A percentile compares a stretch with the other conserved stretches of the same genome.
These are phyloP conservation scores for Phytophthora ramorum DNA, from an alignment of 352 stramenopile genomes.

Conservation along the genomic window DNA sequence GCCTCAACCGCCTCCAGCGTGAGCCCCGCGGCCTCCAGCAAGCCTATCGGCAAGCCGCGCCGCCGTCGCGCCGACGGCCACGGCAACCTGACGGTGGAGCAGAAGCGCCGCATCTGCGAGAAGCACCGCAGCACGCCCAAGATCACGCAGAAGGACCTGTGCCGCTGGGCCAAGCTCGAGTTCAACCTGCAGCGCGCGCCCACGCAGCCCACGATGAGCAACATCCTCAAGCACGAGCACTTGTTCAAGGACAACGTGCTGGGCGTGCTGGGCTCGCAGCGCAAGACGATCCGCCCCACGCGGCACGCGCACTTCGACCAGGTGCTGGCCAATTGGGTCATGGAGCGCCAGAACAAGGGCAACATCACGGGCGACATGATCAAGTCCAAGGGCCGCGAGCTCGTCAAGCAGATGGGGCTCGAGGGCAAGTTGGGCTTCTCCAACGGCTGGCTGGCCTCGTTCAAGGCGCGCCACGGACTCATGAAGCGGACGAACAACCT, in stretches of 20 bases:
- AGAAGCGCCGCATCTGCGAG: conserved; percentile 90
- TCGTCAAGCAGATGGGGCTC: conserved; percentile 85
- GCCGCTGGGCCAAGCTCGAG: conserved; percentile 89
- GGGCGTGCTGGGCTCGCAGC: conserved; percentile 74
- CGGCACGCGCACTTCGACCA: conserved; percentile 84
- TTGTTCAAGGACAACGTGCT: conserved; percentile 87
- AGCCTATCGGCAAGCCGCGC: conserved; percentile 25
- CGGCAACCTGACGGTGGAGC: conserved; percentile 87
- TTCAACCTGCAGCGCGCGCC: conserved; percentile 86
- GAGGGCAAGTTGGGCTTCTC: conserved; percentile 87
- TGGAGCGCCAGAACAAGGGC: conserved; percentile 89
- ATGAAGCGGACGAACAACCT: conserved; percentile 68
- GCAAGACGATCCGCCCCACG: conserved; percentile 87
- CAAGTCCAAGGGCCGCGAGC: conserved; percentile 83
- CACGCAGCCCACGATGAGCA: conserved; percentile 83
- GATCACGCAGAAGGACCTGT: conserved; percentile 91
- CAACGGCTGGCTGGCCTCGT: conserved; percentile 87
- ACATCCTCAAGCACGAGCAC: conserved; percentile 90
- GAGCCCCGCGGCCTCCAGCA: not conserved
- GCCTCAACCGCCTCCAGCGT: not conserved
- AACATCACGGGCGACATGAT: conserved; percentile 92
- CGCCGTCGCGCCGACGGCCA: conserved; percentile 64
- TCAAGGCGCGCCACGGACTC: conserved; percentile 85
- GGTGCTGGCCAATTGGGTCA: conserved; percentile 90
- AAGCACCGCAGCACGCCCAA: conserved; percentile 88